phyloP scores from a whole-genome alignment of 2,329 filamentous ascomycete species.

The Cytospora chrysosperma region DNA sequence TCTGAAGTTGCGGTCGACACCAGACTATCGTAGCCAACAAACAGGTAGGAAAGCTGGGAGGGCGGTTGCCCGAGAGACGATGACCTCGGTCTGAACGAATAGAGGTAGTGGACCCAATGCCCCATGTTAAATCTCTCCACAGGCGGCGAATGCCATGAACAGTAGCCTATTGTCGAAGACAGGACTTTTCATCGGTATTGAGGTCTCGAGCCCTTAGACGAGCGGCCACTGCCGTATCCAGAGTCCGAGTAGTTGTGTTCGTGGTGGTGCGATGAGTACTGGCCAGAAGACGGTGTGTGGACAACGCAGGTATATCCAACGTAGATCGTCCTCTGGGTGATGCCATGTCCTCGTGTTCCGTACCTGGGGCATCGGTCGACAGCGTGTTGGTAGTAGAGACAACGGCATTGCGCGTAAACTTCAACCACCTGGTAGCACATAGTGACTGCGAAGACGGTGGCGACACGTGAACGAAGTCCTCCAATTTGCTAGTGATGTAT shows the following conservation, averaged over 20 bases:
- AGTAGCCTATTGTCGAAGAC: slow-evolving; percentile 51
- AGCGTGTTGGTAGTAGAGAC: slow-evolving; percentile 83
- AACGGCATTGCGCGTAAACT: slow-evolving; percentile 81
- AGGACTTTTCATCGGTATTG: slow-evolving; percentile 52
- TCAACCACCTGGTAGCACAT: slow-evolving; percentile 92
- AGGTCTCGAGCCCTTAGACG: slow-evolving; percentile 41
- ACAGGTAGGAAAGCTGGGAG: slow-evolving; percentile 49
- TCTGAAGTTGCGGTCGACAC: slow-evolving; percentile 38
- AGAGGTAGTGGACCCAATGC: slow-evolving; percentile 50
- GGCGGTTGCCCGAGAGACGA: slow-evolving; percentile 39
- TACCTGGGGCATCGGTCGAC: slow-evolving; percentile 79
- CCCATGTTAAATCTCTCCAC: slow-evolving; percentile 44
- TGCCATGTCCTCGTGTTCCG: slow-evolving; percentile 67
- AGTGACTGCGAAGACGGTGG: slow-evolving; percentile 31
- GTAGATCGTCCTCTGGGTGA: slow-evolving; percentile 73
- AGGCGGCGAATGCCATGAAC: slow-evolving; percentile 40
- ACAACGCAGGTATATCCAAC: slow-evolving; percentile 76
- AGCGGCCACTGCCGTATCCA: slow-evolving; percentile 52
- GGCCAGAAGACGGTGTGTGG: slow-evolving; percentile 44
- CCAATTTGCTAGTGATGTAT: slow-evolving; percentile 27
- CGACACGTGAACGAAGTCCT: slow-evolving; percentile 27
- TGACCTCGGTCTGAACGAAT: slow-evolving; percentile 43
- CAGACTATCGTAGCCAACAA: slow-evolving; percentile 45
- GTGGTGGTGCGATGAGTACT: slow-evolving; percentile 37
- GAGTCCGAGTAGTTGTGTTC: slow-evolving; percentile 52